phyloP scores from a whole-genome alignment of 2,329 filamentous ascomycete species.

The Elsinoe fawcettii region DNA sequence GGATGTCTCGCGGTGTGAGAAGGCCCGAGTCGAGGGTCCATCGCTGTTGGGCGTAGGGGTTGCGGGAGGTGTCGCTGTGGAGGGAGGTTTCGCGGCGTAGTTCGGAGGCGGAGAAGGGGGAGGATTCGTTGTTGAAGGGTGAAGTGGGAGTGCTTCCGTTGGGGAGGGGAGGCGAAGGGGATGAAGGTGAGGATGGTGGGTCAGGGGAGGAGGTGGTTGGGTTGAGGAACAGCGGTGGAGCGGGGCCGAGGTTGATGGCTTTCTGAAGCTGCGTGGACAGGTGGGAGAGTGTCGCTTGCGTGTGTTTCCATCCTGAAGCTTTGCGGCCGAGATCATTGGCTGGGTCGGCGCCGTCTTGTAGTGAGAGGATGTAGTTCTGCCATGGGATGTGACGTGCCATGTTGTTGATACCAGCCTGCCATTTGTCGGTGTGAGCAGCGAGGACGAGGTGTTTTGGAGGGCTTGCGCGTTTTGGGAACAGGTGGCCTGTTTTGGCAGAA shows the following conservation, averaged over 20 bases:
- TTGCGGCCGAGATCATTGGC: slow-evolving; percentile 50
- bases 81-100: neutral
- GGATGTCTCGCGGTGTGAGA: neutral
- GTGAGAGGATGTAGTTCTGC: slow-evolving; percentile 40
- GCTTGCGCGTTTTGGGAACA: slow-evolving; percentile 33
- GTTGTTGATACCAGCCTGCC: slow-evolving; percentile 12
- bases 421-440: slow-evolving; percentile 3
- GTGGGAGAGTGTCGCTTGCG: slow-evolving; percentile 38
- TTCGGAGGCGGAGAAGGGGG: neutral
- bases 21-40: neutral
- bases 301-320: slow-evolving; percentile 42
- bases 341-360: slow-evolving; percentile 53
- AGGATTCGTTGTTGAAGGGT: no score
- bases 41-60: neutral
- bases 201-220: neutral
- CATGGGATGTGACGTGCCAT: slow-evolving; percentile 20
- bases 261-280: neutral
- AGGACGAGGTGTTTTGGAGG: slow-evolving; percentile 24
- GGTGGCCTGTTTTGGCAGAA: slow-evolving; percentile 40
- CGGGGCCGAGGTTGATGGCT: neutral
- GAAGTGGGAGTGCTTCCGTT: neutral
- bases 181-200: neutral
- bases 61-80: neutral
- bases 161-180: neutral
- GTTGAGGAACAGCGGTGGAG: neutral